Base-by-base conservation (phyloP, 106 monocot genomes). In the Platanthera guangdongensis region DNA sequence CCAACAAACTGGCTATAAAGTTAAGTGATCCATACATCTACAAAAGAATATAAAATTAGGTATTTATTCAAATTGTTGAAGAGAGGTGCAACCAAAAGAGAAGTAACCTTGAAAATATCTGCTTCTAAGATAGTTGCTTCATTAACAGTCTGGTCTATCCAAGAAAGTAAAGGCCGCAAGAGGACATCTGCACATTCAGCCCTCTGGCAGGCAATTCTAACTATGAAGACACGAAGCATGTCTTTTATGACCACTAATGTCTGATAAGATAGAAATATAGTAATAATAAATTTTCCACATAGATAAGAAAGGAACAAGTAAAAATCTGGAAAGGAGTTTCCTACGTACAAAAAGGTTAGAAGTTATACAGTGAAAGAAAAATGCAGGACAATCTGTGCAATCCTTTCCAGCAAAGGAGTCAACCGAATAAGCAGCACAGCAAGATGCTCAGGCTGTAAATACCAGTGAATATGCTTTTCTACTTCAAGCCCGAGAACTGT, bases 171-270 rank as follows among this genome's bases (percentile, higher is more conserved):
- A 57, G 99, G 99, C 47, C 75, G 78, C 68, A 99, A 60, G n/a
- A 99, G 85, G 45, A 84, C 81, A 78, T 80, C 75, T 54, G 94
- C 99, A 87, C 74, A 89, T 78, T 99, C 99, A 48, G 74, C 47
- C 75, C 76, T 86, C 78, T 88, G 91, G 65, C 84, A 90, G 52
- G 94, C 84, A 82, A 99, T 77, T 48, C 97, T 91, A 63, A 88
- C 78, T 78, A 99, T 87, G 51, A 99, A 86, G 76, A 94, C 85
- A 53, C 92, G 87, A 84, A 99, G 94, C 94, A 94, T 90, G 57
- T 99, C 94, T 81, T 90, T 91, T 68, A 99, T 77, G 57, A 88
- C 92, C 57, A 83, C 78, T 83, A 99, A 84, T 8, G 86, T 85
- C 97, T 99, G 78, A 16, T 76, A 50, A 77, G 75, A 81, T 45